A percentile compares a stretch with the other conserved stretches of the same genome.
Conservation (phyloP, 1,139 yeast species). For the Tardiomyces digboiensis region DNA sequence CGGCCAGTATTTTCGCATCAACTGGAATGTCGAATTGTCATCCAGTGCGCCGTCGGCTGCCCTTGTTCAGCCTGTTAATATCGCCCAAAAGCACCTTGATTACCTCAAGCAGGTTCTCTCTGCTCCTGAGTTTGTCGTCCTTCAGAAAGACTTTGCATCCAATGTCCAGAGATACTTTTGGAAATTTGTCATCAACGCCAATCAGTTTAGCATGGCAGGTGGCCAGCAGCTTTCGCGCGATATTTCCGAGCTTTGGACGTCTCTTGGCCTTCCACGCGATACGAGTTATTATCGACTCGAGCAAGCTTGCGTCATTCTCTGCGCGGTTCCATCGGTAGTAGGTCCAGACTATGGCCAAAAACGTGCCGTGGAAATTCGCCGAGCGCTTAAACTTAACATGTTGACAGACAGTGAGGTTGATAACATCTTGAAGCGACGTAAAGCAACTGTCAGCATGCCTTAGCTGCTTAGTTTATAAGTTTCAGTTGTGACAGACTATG, state of each 20-base stretch:
- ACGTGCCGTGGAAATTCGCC: conserved; percentile 11
- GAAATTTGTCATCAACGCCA: conserved; percentile 54
- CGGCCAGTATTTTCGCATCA: conserved; percentile 37
- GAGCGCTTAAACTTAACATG: conserved; percentile 13
- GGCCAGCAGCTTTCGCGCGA: conserved; percentile 48
- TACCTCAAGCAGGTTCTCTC: conserved; percentile 17
- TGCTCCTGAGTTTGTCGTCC: neutral
- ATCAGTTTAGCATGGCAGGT: conserved; percentile 50
- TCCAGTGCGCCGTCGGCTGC: conserved; percentile 10
- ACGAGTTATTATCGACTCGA: conserved; percentile 14
- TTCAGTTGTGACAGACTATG: too few relatives aligned
- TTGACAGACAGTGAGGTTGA: conserved; percentile 25
- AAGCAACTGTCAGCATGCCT: too few relatives aligned
- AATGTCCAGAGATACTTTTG: conserved; percentile 41
- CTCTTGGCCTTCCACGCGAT: conserved; percentile 20
- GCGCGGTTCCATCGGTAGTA: neutral
- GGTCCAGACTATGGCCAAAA: neutral
- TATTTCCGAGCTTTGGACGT: conserved; percentile 33
- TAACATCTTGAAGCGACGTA: conserved; percentile 3
- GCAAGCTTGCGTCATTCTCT: conserved; percentile 13
- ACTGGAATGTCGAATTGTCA: conserved; percentile 22
- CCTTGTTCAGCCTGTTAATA: neutral
- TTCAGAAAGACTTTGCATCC: conserved; percentile 27
- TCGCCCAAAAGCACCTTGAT: conserved; percentile 8
- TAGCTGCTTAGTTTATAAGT: too few relatives aligned